Percentiles rank a stretch among this genome's conserved stretches.
These are phyloP conservation scores for Periglandula ipomoeae DNA, from an alignment of 2,329 filamentous ascomycete genomes.

Conservation along the genomic window DNA sequence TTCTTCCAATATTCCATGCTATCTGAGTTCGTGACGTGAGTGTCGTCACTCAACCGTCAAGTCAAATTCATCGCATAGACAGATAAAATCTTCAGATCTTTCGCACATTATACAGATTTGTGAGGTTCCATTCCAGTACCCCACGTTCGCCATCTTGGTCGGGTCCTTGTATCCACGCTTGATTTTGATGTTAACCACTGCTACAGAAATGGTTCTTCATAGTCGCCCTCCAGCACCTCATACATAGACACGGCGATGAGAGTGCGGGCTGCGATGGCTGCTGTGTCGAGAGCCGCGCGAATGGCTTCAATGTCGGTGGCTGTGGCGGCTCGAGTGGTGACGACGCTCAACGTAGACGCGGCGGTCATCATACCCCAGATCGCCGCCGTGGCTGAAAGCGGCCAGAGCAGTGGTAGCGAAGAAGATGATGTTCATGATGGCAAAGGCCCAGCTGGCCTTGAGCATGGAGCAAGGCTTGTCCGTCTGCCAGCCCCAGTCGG, in stretches of 20 bases:
- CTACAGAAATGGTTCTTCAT: neutral
- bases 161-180: too few relatives aligned
- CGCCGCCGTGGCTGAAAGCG: conserved; percentile 50
- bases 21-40: too few relatives aligned
- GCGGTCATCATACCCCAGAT: conserved; percentile 32
- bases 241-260: conserved; percentile 43
- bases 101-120: neutral
- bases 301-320: conserved; percentile 28
- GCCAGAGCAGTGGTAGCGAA: conserved; percentile 71
- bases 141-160: neutral
- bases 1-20: neutral
- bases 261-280: conserved; percentile 35
- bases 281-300: neutral
- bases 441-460: conserved; percentile 82
- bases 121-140: neutral
- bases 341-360: conserved; percentile 13
- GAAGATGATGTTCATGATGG: conserved; percentile 77
- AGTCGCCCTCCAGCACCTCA: conserved; percentile 16
- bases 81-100: neutral
- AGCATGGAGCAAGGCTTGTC: conserved; percentile 85
- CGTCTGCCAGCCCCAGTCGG: conserved; percentile 41
- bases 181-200: neutral
- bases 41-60: too few relatives aligned
- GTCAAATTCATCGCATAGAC: too few relatives aligned
- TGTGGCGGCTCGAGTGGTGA: conserved; percentile 29